These are phyloP conservation scores for Fusarium nelsonii DNA, from an alignment of 2,329 filamentous ascomycete species.

Conservation along the genomic window DNA sequence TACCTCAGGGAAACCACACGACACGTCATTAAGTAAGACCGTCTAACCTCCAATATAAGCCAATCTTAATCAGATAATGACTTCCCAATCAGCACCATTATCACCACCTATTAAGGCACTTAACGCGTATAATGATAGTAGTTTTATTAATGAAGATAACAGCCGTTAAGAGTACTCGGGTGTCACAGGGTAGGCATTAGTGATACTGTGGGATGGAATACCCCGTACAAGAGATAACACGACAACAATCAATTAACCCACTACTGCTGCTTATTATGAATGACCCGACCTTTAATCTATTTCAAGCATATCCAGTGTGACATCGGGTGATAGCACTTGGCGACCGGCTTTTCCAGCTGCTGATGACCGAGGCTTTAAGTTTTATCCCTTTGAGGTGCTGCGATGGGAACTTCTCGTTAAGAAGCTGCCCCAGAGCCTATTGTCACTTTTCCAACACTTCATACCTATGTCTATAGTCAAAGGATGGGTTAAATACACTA, in stretches of 20 bases:
- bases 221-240: no score
- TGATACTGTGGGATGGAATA: no score
- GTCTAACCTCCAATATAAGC: neutral
- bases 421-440: neutral
- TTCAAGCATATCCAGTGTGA: no score
- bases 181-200: no score
- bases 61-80: neutral
- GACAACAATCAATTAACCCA: no score
- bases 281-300: no score
- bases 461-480: neutral
- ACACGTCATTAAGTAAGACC: neutral
- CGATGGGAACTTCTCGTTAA: neutral
- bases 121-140: neutral
- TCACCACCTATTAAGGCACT: neutral
- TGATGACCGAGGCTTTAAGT: neutral
- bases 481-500: neutral
- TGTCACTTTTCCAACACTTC: neutral
- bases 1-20: neutral
- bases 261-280: no score
- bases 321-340: neutral
- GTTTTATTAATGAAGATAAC: neutral
- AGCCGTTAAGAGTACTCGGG: neutral
- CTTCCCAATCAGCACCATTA: neutral
- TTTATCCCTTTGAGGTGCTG: neutral
- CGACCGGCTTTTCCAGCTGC: neutral